Evolutionary conservation across 2,329 filamentous ascomycete genomes (phyloP), one percentile per base, ranked within the genome.

Genomic region (Lecanosticta acicola): DNA sequence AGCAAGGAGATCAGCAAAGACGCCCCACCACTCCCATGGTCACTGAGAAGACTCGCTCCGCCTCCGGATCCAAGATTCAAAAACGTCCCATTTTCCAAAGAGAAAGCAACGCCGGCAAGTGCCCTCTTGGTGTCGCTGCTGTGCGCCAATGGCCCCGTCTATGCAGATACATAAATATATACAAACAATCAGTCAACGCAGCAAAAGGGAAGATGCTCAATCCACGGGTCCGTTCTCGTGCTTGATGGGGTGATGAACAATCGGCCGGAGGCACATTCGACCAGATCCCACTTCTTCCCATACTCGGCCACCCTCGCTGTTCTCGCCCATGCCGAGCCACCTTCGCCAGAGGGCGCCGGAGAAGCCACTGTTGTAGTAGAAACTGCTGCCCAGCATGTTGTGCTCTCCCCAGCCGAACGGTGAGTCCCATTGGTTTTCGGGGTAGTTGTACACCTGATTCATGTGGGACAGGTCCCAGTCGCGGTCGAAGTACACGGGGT

Each of bases 401-500:
- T 75, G 71, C 57, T 75, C 72, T 19, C 71, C 71, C 71, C 71
- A 73, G 33, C 72, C 72, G 46, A 75, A 75, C 2, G 72, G 69
- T 24, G 67, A 71, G 51, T 71, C 70, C 32, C 65, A 68, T 3
- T 66, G 65, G 46, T 69, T 67, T 16, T 63, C 62, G 3, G 72
- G 72, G 49, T 70, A 68, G 60, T 76, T 76, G 66, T 73, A 73
- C 18, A 69, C 67, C 49, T 68, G 63, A 47, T 74, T 66, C 58
- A 73, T 68, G 44, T 66, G 63, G 43, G 68, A 66, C 13, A 72
- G 60, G 14, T 71, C 69, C 84, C 84, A 89, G 40, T 84, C 77
- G 50, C 85, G 79, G 65, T 91, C 85, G 59, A 88, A 86, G 65
- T 82, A 90, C 38, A 90, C 79, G 1, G 86, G 85, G 65, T 90